Base-by-base conservation (phyloP, 805 yeast species). In the Ogataea henricii region DNA sequence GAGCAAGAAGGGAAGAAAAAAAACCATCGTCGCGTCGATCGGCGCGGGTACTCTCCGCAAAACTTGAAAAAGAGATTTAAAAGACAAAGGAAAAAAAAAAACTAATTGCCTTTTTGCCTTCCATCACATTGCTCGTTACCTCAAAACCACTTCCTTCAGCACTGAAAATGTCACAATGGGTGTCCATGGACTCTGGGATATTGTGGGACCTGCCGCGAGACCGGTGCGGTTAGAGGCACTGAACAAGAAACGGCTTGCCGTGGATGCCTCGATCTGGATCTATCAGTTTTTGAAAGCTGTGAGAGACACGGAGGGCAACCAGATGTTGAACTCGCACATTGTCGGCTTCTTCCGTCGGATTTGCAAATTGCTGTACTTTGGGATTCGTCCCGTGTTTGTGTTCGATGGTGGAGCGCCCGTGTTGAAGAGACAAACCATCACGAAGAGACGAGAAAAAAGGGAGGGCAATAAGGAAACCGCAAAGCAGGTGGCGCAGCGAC, bases 231-330 rank as follows among this genome's bases (percentile, higher is more conserved):
- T 94, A 23, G 98, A 92, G 64, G 83, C 95, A 0, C 74, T 94
- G 29, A 78, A 87, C 18, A 82, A 90, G 48, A 86, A 85, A 62
- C 73, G 78, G 45, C 71, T 94, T 58, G 99, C 99, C 0, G 92
- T 94, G 6, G 99, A 94, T 73, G 99, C 99, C 1, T 92, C 98
- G 2, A 94, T 94, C 54, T 94, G 99, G 99, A 87, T 94, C 46
- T 94, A 94, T 63, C 99, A 94, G 65, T 94, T 94, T 62, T 72
- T 94, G 54, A 94, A 92, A 64, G 98, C 98, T 1, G 95, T 94
- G 18, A 77, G 98, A 56, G 96, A 90, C 63, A 69, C 79, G 33
- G 85, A 86, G 25, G 99, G 98, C 6, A 80, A 85, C 49, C 79
- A 88, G 0, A 65, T 91, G 50, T 75, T 78, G 25, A 87, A 83